Evolutionary conservation across 768 basidiomycete species (phyloP), one percentile per base, ranked within the genome.

Genomic region (Mycena latifolia): DNA sequence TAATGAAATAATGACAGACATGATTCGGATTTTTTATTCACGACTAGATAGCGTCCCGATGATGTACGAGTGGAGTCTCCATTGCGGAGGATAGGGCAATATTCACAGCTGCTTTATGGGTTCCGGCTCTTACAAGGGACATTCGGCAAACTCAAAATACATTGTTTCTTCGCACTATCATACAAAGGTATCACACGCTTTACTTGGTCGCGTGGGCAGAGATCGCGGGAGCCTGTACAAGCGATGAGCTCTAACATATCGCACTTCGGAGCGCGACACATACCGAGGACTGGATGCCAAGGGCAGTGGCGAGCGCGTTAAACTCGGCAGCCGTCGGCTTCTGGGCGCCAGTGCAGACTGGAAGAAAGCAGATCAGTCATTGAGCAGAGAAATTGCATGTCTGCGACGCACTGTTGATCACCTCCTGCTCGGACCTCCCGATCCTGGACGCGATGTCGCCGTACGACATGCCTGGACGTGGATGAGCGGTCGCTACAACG

Each of bases 281-380:
- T 63, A 86, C 86, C 11, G 72, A 39, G 33, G 50, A 65, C 27
- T 75, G 70, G 69, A 89, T 81, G 20, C 72, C 77, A 24, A 91
- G 78, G 4, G 72, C 82, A 0, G 14, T 11, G 0, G 86, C 84
- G 62, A 91, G 78, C 27, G 74, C 73, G 37, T 78, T 73, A 75
- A 88, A 90, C 69, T 91, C 90, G 0, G 70, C 63, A 10, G 76
- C 65, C 11, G 84, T 85, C 17, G 89, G 83, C 62, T 71, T 82
- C 5, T 17, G 39, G 0, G 22, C 68, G 9, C 84, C 88, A 14
- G 80, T 79, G 75, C 85, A 81, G 69, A 91, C 90, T 90, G 35
- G 39, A 20, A 43, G 17, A 5, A 35, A 18, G 28, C 51, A 45
- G 11, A 8, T 53, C 33, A 18, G 29, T 53, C 31, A 3, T 31